Evolutionary conservation across 208 protist genomes (phyloP).

Genomic region (Zelonia costaricensis): DNA sequence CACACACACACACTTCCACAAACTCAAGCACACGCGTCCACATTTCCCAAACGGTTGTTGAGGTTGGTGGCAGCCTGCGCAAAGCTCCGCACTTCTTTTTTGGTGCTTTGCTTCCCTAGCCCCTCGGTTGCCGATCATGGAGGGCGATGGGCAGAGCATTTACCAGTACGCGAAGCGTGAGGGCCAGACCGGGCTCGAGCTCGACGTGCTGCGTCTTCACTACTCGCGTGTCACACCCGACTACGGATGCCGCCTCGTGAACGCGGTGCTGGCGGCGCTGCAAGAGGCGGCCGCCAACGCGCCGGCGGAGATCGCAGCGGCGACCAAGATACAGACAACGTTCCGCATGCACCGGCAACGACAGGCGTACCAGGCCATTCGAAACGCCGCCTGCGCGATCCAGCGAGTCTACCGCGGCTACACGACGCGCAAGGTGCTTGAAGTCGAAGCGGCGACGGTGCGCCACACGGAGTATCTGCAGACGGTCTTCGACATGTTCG

Average conservation of each 20-base stretch:
- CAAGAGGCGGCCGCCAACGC: slow-evolving; percentile 20
- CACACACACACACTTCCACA: too few species aligned
- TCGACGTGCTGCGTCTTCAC: slow-evolving; percentile 10
- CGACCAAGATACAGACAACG: slow-evolving; percentile 47
- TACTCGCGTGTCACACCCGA: slow-evolving; percentile 20
- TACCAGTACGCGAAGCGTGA: slow-evolving; percentile 18
- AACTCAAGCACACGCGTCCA: too few species aligned
- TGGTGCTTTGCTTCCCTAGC: too few species aligned
- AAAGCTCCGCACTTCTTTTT: too few species aligned
- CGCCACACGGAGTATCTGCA: slow-evolving; percentile 15
- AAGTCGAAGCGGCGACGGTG: slow-evolving; percentile 4
- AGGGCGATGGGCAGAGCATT: neutral
- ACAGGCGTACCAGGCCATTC: slow-evolving; percentile 21
- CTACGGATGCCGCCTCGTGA: slow-evolving; percentile 23
- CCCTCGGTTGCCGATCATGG: neutral
- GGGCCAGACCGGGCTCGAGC: slow-evolving; percentile 4
- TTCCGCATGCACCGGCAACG: slow-evolving; percentile 60
- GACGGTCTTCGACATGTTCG: slow-evolving; percentile 69
- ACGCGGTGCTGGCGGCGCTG: slow-evolving; percentile 25
- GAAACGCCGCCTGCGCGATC: slow-evolving; percentile 28
- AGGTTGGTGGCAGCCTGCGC: too few species aligned
- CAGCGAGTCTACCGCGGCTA: slow-evolving; percentile 67
- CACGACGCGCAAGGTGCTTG: slow-evolving; percentile 28
- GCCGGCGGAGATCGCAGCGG: slow-evolving; percentile 19
- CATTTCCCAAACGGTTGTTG: too few species aligned